Evolutionary conservation across 192 early-diverging fungal species (phyloP).

Genomic region (Chytriomyces sp.): DNA sequence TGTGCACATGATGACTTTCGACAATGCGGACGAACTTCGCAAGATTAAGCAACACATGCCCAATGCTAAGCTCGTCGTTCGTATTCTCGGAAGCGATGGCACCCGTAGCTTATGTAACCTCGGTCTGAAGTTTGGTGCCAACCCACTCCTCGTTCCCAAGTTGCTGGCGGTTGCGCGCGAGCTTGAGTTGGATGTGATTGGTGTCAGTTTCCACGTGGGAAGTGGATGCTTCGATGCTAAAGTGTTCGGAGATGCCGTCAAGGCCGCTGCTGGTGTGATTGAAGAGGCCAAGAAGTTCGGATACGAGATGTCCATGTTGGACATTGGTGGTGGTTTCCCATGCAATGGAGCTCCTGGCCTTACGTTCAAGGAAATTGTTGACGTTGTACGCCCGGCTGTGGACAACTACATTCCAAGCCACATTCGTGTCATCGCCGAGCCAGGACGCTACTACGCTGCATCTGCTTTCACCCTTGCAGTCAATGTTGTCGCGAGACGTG

Average conservation of each 20-base stretch:
- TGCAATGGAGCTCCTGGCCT: conserved; percentile 77
- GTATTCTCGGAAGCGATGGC: conserved; percentile 90
- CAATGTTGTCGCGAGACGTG: conserved; percentile 90
- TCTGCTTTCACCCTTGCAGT: conserved; percentile 93
- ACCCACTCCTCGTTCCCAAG: conserved; percentile 64
- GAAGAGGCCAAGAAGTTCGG: conserved; percentile 81
- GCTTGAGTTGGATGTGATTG: conserved; percentile 86
- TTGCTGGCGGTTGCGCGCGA: conserved; percentile 78
- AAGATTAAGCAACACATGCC: conserved; percentile 88
- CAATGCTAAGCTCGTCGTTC: conserved; percentile 85
- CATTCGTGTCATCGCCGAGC: conserved; percentile 96
- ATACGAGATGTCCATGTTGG: conserved; percentile 63
- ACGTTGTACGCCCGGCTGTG: conserved; percentile 77
- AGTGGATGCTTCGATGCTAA: conserved; percentile 88
- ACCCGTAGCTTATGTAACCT: conserved; percentile 89
- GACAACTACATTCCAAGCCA: conserved; percentile 78
- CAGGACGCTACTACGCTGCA: conserved; percentile 94
- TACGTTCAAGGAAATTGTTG: conserved; percentile 84
- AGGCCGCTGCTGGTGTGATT: conserved; percentile 84
- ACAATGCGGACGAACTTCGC: conserved; percentile 96
- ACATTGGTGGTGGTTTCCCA: conserved; percentile 94
- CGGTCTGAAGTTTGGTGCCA: conserved; percentile 96
- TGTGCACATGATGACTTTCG: conserved; percentile 96
- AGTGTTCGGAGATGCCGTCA: conserved; percentile 90
- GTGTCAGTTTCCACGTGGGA: conserved; percentile 94